Percentiles rank a stretch among this genome's conserved stretches.
Conservation (phyloP, 257 asterid genomes). For the Lycium barbarum region DNA sequence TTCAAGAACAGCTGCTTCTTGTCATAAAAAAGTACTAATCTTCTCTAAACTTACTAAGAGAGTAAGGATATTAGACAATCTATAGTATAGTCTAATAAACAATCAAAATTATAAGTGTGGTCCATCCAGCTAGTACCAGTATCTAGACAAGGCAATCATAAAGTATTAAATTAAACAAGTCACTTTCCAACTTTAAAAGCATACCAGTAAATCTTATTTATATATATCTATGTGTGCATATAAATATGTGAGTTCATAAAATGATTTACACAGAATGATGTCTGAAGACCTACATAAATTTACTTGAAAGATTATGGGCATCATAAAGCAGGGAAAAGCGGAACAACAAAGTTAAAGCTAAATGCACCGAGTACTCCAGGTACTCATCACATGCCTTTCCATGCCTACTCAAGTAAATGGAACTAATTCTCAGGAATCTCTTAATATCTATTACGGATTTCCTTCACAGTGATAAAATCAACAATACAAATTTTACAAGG, state of each 20-base stretch:
- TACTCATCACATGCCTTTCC: background rate
- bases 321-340: background rate
- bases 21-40: background rate
- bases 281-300: background rate
- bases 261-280: background rate
- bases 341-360: background rate
- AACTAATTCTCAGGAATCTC: background rate
- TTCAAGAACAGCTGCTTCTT: constrained; percentile 25
- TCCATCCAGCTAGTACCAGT: background rate
- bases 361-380: background rate
- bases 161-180: background rate
- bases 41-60: background rate
- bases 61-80: background rate
- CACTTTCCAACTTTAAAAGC: background rate
- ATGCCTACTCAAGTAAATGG: background rate
- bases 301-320: background rate
- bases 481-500: background rate
- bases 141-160: background rate
- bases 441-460: background rate
- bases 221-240: background rate
- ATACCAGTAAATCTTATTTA: background rate
- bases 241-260: background rate
- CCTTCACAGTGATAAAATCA: background rate
- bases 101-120: background rate
- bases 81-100: background rate